These are phyloP conservation scores for Phalaenopsis aphrodite DNA, from an alignment of 106 monocot species.

Conservation along the genomic window DNA sequence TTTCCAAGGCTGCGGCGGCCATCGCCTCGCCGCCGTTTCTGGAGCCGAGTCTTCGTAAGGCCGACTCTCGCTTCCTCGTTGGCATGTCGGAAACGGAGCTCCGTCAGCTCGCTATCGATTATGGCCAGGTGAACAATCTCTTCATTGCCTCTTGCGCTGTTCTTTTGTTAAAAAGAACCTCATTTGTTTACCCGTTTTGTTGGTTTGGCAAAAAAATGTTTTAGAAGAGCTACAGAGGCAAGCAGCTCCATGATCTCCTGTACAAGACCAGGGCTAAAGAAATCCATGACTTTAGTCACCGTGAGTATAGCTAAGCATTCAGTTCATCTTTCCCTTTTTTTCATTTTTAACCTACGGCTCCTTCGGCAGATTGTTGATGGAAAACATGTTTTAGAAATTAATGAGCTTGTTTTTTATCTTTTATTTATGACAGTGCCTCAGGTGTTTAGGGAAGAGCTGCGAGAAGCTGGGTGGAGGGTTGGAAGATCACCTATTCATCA, in stretches of 20 bases:
- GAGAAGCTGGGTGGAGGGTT: constrained; percentile 68
- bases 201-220: not conserved
- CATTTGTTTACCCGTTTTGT: not conserved
- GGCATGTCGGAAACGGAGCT: constrained; percentile 87
- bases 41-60: constrained; percentile 7
- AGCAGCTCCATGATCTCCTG: constrained; percentile 80
- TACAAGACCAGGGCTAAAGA: constrained; percentile 92
- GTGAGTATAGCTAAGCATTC: constrained; percentile 22
- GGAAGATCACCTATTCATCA: constrained; percentile 80
- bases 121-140: constrained; percentile 43
- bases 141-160: not conserved
- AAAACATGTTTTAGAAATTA: too few relatives aligned
- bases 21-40: constrained; percentile 5
- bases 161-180: not conserved
- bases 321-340: not conserved
- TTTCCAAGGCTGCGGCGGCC: constrained; percentile 19
- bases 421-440: constrained; percentile 60
- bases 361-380: not conserved
- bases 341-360: not conserved
- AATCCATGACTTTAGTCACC: constrained; percentile 59
- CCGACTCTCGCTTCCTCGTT: constrained; percentile 56
- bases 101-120: constrained; percentile 66
- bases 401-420: not conserved
- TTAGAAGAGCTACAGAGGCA: constrained; percentile 92
- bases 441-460: constrained; percentile 57